A percentile compares a stretch with the other conserved stretches of the same genome.
These are phyloP conservation scores for Auricularia sp. DNA, from an alignment of 768 basidiomycete species.

Conservation along the genomic window DNA sequence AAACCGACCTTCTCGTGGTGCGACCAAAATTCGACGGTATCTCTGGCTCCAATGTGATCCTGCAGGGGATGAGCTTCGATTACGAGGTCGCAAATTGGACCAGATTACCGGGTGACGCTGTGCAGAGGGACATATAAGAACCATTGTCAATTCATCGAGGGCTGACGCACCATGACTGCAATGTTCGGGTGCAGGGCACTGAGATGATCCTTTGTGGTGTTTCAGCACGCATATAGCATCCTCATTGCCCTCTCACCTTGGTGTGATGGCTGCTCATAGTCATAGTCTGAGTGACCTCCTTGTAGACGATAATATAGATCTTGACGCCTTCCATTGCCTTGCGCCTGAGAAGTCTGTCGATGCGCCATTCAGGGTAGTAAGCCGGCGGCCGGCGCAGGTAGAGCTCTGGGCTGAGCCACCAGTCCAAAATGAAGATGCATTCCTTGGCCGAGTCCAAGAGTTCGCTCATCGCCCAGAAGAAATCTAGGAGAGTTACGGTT, in stretches of 20 bases:
- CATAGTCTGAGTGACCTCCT: conserved; percentile 94
- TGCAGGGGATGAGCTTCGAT: neutral
- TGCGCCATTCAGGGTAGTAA: conserved; percentile 73
- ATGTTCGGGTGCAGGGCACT: conserved; percentile 84
- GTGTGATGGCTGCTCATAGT: conserved; percentile 79
- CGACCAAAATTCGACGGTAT: conserved; percentile 78
- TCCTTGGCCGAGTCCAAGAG: conserved; percentile 75
- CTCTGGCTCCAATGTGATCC: conserved; percentile 17
- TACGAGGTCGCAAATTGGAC: neutral
- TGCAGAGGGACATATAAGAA: neutral
- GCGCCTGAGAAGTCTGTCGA: conserved; percentile 73
- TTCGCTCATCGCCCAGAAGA: conserved; percentile 91
- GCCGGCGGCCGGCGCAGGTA: conserved; percentile 91
- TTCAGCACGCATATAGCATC: neutral
- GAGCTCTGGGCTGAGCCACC: conserved; percentile 94
- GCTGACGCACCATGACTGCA: conserved; percentile 45
- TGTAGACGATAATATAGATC: conserved; percentile 88
- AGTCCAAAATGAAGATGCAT: conserved; percentile 82
- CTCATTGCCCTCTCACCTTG: conserved; percentile 34
- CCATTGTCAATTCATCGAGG: neutral
- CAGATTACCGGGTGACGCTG: conserved; percentile 49
- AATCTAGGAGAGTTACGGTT: conserved; percentile 33
- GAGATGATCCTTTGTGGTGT: conserved; percentile 44
- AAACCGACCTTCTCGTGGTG: conserved; percentile 71
- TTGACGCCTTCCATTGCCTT: conserved; percentile 92